A percentile compares a stretch with the other conserved stretches of the same genome.
phyloP scores from a whole-genome alignment of 116 monocot genomes.

The Papilionanthe hybrid region DNA sequence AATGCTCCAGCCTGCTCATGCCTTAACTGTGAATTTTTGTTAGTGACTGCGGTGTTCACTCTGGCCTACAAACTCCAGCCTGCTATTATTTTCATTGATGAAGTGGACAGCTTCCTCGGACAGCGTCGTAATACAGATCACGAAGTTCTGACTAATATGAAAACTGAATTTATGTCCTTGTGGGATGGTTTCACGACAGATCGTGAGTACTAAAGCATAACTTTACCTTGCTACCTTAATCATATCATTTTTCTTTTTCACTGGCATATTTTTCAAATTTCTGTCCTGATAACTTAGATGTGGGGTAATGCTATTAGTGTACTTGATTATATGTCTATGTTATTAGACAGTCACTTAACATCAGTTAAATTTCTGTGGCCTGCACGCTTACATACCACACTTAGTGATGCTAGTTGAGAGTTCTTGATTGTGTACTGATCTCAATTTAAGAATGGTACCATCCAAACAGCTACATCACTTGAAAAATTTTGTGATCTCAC shows the following conservation, averaged over 20 bases:
- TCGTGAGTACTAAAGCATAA: constrained; percentile 44
- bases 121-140: constrained; percentile 88
- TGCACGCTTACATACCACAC: background rate
- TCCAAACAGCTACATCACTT: background rate
- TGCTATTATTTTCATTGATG: constrained; percentile 95
- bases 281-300: background rate
- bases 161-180: constrained; percentile 97
- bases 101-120: constrained; percentile 97
- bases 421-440: background rate
- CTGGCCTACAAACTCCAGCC: constrained; percentile 93
- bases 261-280: background rate
- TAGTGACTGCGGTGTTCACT: constrained; percentile 90
- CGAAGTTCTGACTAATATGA: constrained; percentile 99
- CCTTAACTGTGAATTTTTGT: background rate
- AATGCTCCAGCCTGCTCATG: constrained; percentile 1
- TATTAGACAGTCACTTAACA: background rate
- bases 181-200: constrained; percentile 99
- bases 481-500: background rate
- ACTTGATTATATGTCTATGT: background rate
- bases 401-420: background rate
- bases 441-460: background rate
- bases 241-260: constrained; percentile 2
- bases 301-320: background rate
- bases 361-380: background rate
- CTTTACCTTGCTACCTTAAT: background rate